Evolutionary conservation across 2,329 filamentous ascomycete genomes (phyloP), one percentile per base, ranked within the genome.

Genomic region (Pezicula neosporulosa): DNA sequence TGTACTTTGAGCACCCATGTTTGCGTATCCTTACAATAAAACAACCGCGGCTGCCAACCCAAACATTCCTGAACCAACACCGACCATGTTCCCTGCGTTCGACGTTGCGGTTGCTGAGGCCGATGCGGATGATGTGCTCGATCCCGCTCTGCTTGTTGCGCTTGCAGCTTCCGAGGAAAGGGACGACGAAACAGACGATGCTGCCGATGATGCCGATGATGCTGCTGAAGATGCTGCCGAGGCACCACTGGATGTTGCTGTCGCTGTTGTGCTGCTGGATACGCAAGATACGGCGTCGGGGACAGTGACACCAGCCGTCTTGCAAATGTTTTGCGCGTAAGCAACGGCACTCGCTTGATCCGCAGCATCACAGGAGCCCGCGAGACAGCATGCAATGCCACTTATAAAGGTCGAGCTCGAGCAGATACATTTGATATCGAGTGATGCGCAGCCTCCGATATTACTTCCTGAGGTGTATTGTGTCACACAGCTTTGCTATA

Each of bases 351-450:
- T 35, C 35, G 56, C 41, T 54, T 79, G 72, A n/a, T 77, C 73
- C 0, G 59, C 59, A 0, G 58, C 21, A 30, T 60, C 57, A 63
- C 79, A 82, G n/a, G 64, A 62, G 2, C 59, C 58, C 16, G 68
- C 62, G 18, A 82, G 66, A 57, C 79, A 82, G 65, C 77, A 79
- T 41, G 73, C 64, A 53, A 81, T 76, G 48, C 62, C 61, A 44
- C 54, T 60, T 49, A 82, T 61, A 69, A 81, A 82, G 16, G 63
- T 60, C 10, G 62, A 55, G 54, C 68, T 66, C 6, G 60, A 61
- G 60, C 79, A 82, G 56, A 81, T 78, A 58, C 79, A 82, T 35
- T 63, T 58, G 52, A 74, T 65, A 50, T 80, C 70, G 18, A 74
- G 49, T 30, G 63, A 61, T 6, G 42, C 37, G 53, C 71, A 73